These are phyloP conservation scores for Polygonum maritimum DNA, from an alignment of 148 eudicot genomes.

Conservation along the genomic window DNA sequence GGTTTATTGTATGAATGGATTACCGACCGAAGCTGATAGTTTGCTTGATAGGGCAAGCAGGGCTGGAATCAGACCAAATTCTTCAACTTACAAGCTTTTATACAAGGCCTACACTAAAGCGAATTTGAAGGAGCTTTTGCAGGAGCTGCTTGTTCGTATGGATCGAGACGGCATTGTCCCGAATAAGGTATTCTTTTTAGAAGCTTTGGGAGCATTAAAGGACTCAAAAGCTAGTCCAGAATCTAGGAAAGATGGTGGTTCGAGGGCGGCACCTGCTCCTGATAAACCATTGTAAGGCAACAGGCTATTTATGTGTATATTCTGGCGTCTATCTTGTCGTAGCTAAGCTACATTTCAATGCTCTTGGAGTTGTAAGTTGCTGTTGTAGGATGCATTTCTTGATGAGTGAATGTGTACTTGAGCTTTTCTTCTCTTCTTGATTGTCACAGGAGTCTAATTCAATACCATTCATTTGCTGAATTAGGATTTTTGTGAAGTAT, in stretches of 20 bases:
- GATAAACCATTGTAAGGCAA: background rate
- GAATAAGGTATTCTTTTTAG: slow-evolving; percentile 60
- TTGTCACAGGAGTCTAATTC: background rate
- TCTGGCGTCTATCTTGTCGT: background rate
- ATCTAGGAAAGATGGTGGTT: slow-evolving; percentile 3
- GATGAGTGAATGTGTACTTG: background rate
- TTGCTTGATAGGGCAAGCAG: slow-evolving; percentile 46
- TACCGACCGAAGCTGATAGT: slow-evolving; percentile 64
- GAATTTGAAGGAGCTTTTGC: slow-evolving; percentile 54
- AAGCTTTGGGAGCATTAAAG: slow-evolving; percentile 71
- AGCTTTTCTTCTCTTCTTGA: background rate
- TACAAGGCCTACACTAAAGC: slow-evolving; percentile 90
- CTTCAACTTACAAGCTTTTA: slow-evolving; percentile 80
- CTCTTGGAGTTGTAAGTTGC: background rate
- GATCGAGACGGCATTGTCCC: slow-evolving; percentile 80
- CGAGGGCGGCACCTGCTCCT: background rate
- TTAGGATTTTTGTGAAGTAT: background rate
- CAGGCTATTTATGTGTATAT: background rate
- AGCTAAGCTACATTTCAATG: background rate
- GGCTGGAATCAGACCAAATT: slow-evolving; percentile 34
- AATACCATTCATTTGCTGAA: background rate
- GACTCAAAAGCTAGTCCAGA: slow-evolving; percentile 29
- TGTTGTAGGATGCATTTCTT: background rate
- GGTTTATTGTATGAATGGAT: slow-evolving; percentile 72
- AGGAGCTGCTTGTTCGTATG: slow-evolving; percentile 53